Evolutionary conservation across 192 early-diverging fungal genomes (phyloP), one percentile per base, ranked within the genome.

Genomic region (Backusella parvicylindrica): DNA sequence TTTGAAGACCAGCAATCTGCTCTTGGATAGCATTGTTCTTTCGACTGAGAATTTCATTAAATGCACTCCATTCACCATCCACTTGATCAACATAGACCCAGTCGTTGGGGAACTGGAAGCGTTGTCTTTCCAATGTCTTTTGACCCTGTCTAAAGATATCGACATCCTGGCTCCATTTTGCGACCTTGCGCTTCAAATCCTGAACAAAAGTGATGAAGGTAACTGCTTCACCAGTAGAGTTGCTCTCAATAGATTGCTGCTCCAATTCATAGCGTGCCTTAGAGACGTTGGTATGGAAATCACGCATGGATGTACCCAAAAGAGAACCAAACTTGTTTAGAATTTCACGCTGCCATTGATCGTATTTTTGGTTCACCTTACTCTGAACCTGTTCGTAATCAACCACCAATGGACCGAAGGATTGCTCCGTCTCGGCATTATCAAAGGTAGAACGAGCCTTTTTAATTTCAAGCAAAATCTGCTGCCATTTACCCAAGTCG

Each of bases 341-440:
- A 23, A 99, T 92, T 76, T 99, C 98, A 35, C 91, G 88, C 79
- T 99, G 98, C 98, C 98, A 99, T 72, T 85, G 88, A 75, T 99
- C 98, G 86, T 99, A 99, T 78, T 97, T 96, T 49, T 91, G 89
- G 68, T 97, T 99, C 66, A 99, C 97, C 79, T 99, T 99, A 65
- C 90, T 88, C 82, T 99, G 98, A n/a, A 99, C 97, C 81, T 97
- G 95, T 76, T 93, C 96, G 82, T 98, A 99, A 78, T 99, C 94
- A 36, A 99, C 86, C 0, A 96, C 87, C 21, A 91, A 85, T 13
- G 91, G 86, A 13, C 96, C 96, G 80, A 99, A 96, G 0, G 91
- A 87, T 79, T 95, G 92, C 43, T 89, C 87, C 0, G 93, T 97
- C 77, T 96, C 95, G 0, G 96, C 93, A 72, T 95, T 99, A 86